Percentiles rank a stretch among this genome's conserved stretches.
These are phyloP conservation scores for Fistulinella cinereoalba DNA, from an alignment of 1,284 basidiomycete genomes.

Conservation along the genomic window DNA sequence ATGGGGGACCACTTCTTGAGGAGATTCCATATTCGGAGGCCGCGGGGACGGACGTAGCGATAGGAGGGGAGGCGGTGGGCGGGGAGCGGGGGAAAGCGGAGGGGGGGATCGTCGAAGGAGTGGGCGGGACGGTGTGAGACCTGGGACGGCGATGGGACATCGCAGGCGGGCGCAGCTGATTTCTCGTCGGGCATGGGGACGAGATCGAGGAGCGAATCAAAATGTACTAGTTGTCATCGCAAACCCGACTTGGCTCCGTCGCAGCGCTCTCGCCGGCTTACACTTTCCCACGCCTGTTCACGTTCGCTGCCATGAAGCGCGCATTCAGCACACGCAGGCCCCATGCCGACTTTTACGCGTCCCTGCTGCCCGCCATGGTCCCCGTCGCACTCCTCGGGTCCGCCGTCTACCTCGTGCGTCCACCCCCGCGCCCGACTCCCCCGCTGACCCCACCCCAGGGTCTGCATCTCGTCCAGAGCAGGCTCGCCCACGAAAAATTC, in stretches of 20 bases:
- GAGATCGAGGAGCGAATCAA: too few relatives aligned
- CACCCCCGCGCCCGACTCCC: background rate
- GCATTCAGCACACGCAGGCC: constrained; percentile 44
- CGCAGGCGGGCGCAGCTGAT: constrained; percentile 5
- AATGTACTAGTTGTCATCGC: too few relatives aligned
- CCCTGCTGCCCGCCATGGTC: constrained; percentile 70
- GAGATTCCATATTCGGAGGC: constrained; percentile 52
- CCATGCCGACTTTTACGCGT: constrained; percentile 64
- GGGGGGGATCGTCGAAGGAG: constrained; percentile 14
- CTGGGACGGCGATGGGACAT: constrained; percentile 14
- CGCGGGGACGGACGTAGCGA: constrained; percentile 47
- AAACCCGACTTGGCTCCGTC: too few relatives aligned
- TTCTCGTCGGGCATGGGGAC: constrained; percentile 25
- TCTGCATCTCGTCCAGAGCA: constrained; percentile 58
- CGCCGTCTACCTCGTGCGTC: constrained; percentile 65
- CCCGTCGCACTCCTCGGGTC: constrained; percentile 74
- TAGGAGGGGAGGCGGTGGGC: constrained; percentile 30
- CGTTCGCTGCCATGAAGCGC: too few relatives aligned
- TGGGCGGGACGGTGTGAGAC: constrained; percentile 15
- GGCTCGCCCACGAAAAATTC: constrained; percentile 66
- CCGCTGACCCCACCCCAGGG: constrained; percentile 40
- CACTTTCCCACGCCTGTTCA: too few relatives aligned
- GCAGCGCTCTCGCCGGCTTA: too few relatives aligned
- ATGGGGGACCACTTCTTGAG: constrained; percentile 72
- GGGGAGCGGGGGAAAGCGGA: constrained; percentile 18